These are phyloP conservation scores for Fusarium graminum DNA, from an alignment of 2,329 filamentous ascomycete species.

Conservation along the genomic window DNA sequence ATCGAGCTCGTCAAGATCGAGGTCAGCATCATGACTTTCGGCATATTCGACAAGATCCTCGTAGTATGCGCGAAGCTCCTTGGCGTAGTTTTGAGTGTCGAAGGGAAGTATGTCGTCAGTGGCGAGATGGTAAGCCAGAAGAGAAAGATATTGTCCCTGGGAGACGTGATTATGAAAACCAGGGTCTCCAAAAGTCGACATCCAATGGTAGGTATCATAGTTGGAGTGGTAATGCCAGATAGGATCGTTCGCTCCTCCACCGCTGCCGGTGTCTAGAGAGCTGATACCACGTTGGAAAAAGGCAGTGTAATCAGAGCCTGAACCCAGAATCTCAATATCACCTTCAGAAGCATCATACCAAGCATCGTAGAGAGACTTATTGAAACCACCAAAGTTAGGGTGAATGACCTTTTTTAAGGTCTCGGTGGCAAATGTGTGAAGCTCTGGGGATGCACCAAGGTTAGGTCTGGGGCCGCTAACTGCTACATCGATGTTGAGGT, in stretches of 20 bases:
- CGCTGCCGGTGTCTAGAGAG: conserved; percentile 68
- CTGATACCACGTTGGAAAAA: conserved; percentile 70
- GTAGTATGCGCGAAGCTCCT: conserved; percentile 56
- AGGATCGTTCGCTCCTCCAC: conserved; percentile 59
- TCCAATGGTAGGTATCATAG: conserved; percentile 88
- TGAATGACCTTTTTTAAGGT: conserved; percentile 69
- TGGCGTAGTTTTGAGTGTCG: conserved; percentile 58
- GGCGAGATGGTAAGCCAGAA: conserved; percentile 57
- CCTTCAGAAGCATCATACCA: conserved; percentile 55
- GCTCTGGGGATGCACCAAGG: conserved; percentile 72
- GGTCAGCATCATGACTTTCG: conserved; percentile 49
- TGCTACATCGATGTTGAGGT: conserved; percentile 85
- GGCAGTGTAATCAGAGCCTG: conserved; percentile 75
- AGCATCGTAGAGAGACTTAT: conserved; percentile 57
- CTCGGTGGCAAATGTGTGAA: conserved; percentile 75
- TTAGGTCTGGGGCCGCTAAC: conserved; percentile 68
- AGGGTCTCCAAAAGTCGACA: conserved; percentile 81
- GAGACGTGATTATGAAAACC: conserved; percentile 71
- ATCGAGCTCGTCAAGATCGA: conserved; percentile 56
- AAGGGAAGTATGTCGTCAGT: conserved; percentile 56
- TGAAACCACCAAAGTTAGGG: conserved; percentile 68
- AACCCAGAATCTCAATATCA: conserved; percentile 68
- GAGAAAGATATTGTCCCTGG: conserved; percentile 62
- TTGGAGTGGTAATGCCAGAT: conserved; percentile 86
- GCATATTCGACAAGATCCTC: conserved; percentile 54